Conservation (phyloP, 2,329 filamentous ascomycete species). For the Pyrenophora tritici-repentis region DNA sequence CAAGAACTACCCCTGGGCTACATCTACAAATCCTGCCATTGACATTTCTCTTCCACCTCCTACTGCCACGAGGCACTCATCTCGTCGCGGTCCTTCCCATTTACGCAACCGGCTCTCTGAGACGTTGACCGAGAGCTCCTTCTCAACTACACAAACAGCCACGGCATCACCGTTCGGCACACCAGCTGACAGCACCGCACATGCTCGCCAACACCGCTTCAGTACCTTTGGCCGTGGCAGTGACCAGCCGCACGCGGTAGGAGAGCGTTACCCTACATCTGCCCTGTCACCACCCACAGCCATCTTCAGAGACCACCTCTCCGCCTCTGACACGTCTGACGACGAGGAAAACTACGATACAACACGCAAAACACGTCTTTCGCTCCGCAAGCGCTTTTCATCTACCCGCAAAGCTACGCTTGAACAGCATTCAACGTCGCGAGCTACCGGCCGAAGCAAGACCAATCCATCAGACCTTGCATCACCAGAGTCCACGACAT, state of each 20-base stretch:
- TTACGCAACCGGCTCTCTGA: conserved; percentile 38
- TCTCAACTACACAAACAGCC: conserved; percentile 18
- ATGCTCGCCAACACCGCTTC: conserved; percentile 25
- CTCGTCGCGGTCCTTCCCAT: conserved; percentile 38
- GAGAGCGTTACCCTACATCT: conserved; percentile 57
- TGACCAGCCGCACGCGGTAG: conserved; percentile 45
- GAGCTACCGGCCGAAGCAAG: conserved; percentile 16
- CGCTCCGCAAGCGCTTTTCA: conserved; percentile 31
- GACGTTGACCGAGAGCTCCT: conserved; percentile 29
- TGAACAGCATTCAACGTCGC: conserved; percentile 9
- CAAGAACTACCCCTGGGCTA: conserved; percentile 54
- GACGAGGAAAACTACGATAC: conserved; percentile 34
- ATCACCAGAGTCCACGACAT: conserved; percentile 17
- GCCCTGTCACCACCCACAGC: conserved; percentile 50
- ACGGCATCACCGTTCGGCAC: conserved; percentile 20
- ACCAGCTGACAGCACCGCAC: conserved; percentile 17
- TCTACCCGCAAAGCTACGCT: conserved; percentile 22
- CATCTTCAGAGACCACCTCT: conserved; percentile 33
- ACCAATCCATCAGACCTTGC: conserved; percentile 19
- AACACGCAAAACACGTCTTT: conserved; percentile 29
- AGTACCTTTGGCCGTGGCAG: conserved; percentile 29
- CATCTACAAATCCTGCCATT: conserved; percentile 42
- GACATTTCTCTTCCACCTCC: conserved; percentile 50
- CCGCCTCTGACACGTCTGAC: conserved; percentile 33
- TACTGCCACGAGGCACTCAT: conserved; percentile 30